phyloP scores from a whole-genome alignment of 1,139 yeast species.

The Yueomyces sp. region DNA sequence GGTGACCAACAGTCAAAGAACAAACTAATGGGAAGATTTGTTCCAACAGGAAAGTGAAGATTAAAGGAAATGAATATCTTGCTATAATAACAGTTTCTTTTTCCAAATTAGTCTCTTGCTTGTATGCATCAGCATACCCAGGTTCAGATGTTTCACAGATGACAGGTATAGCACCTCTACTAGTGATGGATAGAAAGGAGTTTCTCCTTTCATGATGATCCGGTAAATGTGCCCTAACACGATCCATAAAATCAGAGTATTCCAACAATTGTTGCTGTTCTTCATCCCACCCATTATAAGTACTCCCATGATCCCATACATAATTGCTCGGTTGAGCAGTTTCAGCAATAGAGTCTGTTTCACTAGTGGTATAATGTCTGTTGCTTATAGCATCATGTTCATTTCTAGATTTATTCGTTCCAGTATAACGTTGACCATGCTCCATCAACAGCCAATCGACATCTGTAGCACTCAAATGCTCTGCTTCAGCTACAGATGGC shows the following conservation, averaged over 20 bases:
- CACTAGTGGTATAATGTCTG: constrained; percentile 13
- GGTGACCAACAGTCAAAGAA: constrained; percentile 58
- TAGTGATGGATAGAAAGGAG: constrained; percentile 17
- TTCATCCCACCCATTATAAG: neutral
- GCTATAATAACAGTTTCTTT: constrained; percentile 38
- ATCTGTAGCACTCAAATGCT: constrained; percentile 37
- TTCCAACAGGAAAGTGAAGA: constrained; percentile 56
- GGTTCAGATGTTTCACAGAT: constrained; percentile 19
- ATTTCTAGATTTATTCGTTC: constrained; percentile 20
- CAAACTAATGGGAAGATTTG: constrained; percentile 63
- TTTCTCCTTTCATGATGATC: constrained; percentile 12
- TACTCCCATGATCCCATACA: too few species aligned
- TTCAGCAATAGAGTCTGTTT: constrained; percentile 3
- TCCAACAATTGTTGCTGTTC: constrained; percentile 17
- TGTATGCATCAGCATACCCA: constrained; percentile 29
- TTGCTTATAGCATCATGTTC: constrained; percentile 51
- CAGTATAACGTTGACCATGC: constrained; percentile 45
- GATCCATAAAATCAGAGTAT: neutral
- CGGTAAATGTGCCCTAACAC: constrained; percentile 13
- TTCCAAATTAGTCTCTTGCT: constrained; percentile 32
- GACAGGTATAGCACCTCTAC: constrained; percentile 24
- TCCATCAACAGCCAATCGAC: constrained; percentile 58
- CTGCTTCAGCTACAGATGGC: constrained; percentile 46
- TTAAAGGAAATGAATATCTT: constrained; percentile 50
- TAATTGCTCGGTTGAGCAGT: too few species aligned